Conservation (phyloP, 768 basidiomycete genomes). For the Pleurotus platypus region DNA sequence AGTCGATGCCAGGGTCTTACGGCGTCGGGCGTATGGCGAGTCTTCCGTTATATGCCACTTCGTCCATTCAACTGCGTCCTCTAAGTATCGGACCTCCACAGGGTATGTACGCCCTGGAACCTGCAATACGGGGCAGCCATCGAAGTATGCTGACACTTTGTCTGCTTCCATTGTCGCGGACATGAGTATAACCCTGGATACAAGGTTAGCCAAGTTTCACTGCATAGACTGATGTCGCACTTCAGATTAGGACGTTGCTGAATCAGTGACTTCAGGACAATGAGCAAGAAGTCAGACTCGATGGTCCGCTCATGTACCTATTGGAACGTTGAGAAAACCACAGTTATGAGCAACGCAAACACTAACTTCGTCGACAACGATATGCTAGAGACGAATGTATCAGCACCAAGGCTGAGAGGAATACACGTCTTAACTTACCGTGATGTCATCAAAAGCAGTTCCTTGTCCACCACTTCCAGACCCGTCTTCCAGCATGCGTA, state of each 20-base stretch:
- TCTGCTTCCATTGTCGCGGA: slow-evolving; percentile 93
- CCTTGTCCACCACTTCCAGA: slow-evolving; percentile 65
- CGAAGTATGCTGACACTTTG: slow-evolving; percentile 86
- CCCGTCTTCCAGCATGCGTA: slow-evolving; percentile 94
- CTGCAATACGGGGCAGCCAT: slow-evolving; percentile 76
- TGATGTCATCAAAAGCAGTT: slow-evolving; percentile 90
- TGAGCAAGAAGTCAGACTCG: slow-evolving; percentile 94
- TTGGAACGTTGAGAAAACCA: background rate
- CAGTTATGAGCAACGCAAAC: background rate
- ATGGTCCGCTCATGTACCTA: slow-evolving; percentile 95
- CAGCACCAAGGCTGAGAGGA: slow-evolving; percentile 1
- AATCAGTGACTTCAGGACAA: slow-evolving; percentile 85
- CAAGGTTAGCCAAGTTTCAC: slow-evolving; percentile 3
- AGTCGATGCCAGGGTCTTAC: slow-evolving; percentile 35
- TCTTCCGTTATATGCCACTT: slow-evolving; percentile 75
- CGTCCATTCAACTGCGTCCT: slow-evolving; percentile 85
- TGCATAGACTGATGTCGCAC: slow-evolving; percentile 29
- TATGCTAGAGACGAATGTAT: slow-evolving; percentile 55
- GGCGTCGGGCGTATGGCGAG: slow-evolving; percentile 75
- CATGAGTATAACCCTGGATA: slow-evolving; percentile 84
- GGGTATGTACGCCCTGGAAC: slow-evolving; percentile 96
- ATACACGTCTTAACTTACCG: slow-evolving; percentile 46
- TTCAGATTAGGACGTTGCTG: slow-evolving; percentile 79
- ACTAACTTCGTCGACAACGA: slow-evolving; percentile 89
- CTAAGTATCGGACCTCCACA: slow-evolving; percentile 79